phyloP scores from a whole-genome alignment of 2,329 filamentous ascomycete species.

The Apiospora pterosperma region DNA sequence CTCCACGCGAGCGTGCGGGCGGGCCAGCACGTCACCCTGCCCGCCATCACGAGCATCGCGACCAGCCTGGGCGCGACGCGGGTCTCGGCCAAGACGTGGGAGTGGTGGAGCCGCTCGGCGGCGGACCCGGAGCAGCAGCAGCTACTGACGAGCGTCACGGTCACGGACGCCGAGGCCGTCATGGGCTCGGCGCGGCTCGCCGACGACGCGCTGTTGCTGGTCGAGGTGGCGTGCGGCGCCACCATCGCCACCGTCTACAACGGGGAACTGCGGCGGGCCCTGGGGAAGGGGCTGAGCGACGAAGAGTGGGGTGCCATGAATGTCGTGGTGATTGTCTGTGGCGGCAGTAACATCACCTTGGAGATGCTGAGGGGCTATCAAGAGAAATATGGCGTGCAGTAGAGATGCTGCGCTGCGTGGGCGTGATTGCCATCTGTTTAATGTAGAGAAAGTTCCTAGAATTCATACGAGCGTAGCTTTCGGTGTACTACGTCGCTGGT shows the following conservation, averaged over 20 bases:
- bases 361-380: constrained; percentile 58
- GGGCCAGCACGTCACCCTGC: constrained; percentile 57
- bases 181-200: constrained; percentile 73
- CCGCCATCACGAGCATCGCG: constrained; percentile 71
- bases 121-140: constrained; percentile 30
- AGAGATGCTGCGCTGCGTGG: no score
- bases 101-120: constrained; percentile 37
- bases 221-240: constrained; percentile 84
- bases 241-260: constrained; percentile 68
- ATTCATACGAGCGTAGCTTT: background rate
- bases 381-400: constrained; percentile 37
- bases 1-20: constrained; percentile 60
- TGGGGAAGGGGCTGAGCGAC: constrained; percentile 50
- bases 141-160: constrained; percentile 53
- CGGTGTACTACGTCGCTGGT: background rate
- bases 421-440: background rate
- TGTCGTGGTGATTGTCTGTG: constrained; percentile 83
- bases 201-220: constrained; percentile 76
- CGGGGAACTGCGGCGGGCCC: constrained; percentile 55
- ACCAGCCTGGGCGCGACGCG: constrained; percentile 69
- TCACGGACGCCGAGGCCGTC: constrained; percentile 76
- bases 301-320: constrained; percentile 63
- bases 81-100: constrained; percentile 67
- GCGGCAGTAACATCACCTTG: constrained; percentile 65
- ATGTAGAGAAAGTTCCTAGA: background rate